These are phyloP conservation scores for Tulasnella sp. DNA, from an alignment of 768 basidiomycete genomes.

Conservation along the genomic window DNA sequence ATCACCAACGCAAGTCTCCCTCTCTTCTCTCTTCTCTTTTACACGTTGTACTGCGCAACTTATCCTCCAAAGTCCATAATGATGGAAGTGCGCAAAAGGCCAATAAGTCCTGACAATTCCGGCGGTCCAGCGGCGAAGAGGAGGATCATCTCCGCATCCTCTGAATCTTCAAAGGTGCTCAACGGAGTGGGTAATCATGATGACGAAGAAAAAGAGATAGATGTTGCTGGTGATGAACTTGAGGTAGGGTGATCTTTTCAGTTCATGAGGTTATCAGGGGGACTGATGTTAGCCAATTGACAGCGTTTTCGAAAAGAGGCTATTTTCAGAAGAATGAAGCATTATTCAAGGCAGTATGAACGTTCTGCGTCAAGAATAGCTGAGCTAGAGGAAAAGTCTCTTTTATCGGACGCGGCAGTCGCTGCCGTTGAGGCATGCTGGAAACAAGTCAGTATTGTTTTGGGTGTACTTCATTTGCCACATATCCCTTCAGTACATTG, in stretches of 20 bases:
- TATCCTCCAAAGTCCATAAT: neutral
- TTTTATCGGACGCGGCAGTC: slow-evolving; percentile 54
- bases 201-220: slow-evolving; percentile 6
- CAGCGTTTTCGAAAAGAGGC: slow-evolving; percentile 81
- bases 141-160: slow-evolving; percentile 9
- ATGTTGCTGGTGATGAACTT: neutral
- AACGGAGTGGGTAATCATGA: slow-evolving; percentile 1
- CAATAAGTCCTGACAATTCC: slow-evolving; percentile 9
- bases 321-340: slow-evolving; percentile 69
- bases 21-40: slow-evolving; percentile 1
- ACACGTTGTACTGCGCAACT: neutral
- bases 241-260: neutral
- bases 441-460: slow-evolving; percentile 52
- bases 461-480: too few relatives aligned
- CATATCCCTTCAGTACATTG: slow-evolving; percentile 9
- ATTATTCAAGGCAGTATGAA: slow-evolving; percentile 65
- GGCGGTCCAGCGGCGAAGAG: slow-evolving; percentile 7
- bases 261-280: neutral
- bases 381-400: slow-evolving; percentile 52
- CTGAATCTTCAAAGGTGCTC: slow-evolving; percentile 10
- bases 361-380: slow-evolving; percentile 47
- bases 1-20: neutral
- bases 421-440: slow-evolving; percentile 68
- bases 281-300: slow-evolving; percentile 7
- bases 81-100: slow-evolving; percentile 13